phyloP scores from a whole-genome alignment of 2,329 filamentous ascomycete genomes.

The Trichophyton benhamiae region DNA sequence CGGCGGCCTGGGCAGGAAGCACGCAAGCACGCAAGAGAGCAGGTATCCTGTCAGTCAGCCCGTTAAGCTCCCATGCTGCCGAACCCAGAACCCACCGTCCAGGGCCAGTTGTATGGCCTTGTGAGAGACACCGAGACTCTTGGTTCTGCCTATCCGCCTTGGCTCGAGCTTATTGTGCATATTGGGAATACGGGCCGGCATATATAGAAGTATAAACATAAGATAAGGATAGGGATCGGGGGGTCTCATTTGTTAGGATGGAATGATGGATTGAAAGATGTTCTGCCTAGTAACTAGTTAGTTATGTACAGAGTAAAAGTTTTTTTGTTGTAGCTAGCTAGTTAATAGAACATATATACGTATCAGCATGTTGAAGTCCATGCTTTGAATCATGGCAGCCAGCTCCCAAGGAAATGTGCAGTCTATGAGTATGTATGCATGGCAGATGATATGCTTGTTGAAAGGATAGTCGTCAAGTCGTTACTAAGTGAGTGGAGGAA shows the following conservation, averaged over 20 bases:
- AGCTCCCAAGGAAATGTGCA: neutral
- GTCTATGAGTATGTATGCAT: neutral
- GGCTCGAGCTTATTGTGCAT: too few relatives aligned
- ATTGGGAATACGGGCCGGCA: too few relatives aligned
- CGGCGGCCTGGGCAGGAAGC: too few relatives aligned
- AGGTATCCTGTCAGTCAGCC: too few relatives aligned
- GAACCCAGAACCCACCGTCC: too few relatives aligned
- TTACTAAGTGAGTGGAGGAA: neutral
- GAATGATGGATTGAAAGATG: neutral
- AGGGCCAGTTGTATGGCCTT: too few relatives aligned
- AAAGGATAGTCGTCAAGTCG: neutral
- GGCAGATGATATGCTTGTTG: neutral
- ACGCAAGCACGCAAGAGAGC: too few relatives aligned
- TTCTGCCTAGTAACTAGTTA: neutral
- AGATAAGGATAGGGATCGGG: neutral
- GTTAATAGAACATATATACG: neutral
- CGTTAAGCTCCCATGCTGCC: too few relatives aligned
- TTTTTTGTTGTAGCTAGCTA: neutral
- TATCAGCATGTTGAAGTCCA: neutral
- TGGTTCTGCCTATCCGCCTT: too few relatives aligned
- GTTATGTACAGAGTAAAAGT: neutral
- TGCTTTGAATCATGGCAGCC: neutral
- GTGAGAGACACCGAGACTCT: too few relatives aligned
- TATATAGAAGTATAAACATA: neutral
- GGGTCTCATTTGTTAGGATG: neutral